Conservation (phyloP, 1,284 basidiomycete genomes). For the Ceratobasidium sp. region DNA sequence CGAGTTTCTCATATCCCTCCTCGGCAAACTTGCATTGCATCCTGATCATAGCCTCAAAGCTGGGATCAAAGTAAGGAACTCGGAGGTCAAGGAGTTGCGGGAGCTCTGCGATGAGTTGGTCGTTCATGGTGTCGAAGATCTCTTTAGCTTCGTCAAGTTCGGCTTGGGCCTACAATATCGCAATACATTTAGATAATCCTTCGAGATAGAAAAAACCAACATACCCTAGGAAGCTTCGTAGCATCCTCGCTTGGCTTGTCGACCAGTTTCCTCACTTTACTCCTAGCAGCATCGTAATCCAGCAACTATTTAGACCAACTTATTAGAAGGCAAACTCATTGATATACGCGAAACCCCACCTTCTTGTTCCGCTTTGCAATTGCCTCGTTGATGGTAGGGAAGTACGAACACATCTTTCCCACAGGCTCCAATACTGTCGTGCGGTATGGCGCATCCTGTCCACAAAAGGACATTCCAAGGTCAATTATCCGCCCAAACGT, state of each 20-base stretch:
- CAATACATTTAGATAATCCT: background rate
- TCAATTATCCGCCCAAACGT: background rate
- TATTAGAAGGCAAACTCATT: conserved; percentile 1
- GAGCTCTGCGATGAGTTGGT: conserved; percentile 90
- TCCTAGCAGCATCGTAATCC: conserved; percentile 94
- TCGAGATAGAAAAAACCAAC: conserved; percentile 46
- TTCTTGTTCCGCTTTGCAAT: conserved; percentile 97
- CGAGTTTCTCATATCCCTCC: conserved; percentile 97
- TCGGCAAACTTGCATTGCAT: conserved; percentile 98
- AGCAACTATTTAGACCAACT: conserved; percentile 69
- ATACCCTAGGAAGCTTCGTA: conserved; percentile 85
- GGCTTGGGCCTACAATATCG: conserved; percentile 78
- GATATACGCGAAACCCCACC: conserved; percentile 59
- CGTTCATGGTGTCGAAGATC: conserved; percentile 92
- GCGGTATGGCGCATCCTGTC: conserved; percentile 90
- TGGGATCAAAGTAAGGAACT: conserved; percentile 97
- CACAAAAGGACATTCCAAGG: background rate
- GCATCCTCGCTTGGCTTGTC: conserved; percentile 96
- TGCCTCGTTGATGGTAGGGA: conserved; percentile 93
- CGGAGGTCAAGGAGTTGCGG: conserved; percentile 94
- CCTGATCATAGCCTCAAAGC: conserved; percentile 98
- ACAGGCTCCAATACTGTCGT: conserved; percentile 95
- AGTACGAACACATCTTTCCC: conserved; percentile 96
- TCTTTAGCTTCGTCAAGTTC: conserved; percentile 94
- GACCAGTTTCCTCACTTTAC: conserved; percentile 86